phyloP scores from a whole-genome alignment of 225 moss, liverwort and hornwort species.

The Polytrichum commune region DNA sequence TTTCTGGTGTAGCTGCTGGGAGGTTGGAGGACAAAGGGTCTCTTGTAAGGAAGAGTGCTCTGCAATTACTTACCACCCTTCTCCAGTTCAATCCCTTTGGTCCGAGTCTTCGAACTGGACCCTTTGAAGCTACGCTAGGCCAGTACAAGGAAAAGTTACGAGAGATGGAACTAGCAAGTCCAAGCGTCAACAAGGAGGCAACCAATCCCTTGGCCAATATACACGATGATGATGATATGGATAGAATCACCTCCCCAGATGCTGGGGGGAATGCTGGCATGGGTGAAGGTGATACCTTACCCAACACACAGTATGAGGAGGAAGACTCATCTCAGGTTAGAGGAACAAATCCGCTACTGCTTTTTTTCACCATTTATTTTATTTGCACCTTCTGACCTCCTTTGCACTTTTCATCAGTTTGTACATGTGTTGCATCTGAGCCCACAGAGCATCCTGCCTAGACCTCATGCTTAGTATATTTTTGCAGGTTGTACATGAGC shows the following conservation, averaged over 20 bases:
- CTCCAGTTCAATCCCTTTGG: conserved; percentile 95
- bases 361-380: too few relatives aligned
- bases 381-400: too few relatives aligned
- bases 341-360: background rate
- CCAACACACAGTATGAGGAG: conserved; percentile 20
- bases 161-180: conserved; percentile 41
- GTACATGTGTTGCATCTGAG: too few relatives aligned
- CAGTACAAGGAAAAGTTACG: conserved; percentile 78
- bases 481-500: conserved; percentile 28
- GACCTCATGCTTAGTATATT: background rate
- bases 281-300: conserved; percentile 12
- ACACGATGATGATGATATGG: conserved; percentile 27
- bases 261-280: conserved; percentile 13
- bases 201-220: conserved; percentile 22
- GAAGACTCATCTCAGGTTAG: conserved; percentile 38
- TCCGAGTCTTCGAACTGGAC: conserved; percentile 65
- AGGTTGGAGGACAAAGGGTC: conserved; percentile 87
- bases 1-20: conserved; percentile 81
- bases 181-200: conserved; percentile 13
- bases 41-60: conserved; percentile 82
- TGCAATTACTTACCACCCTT: conserved; percentile 78
- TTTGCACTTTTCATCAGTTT: too few relatives aligned
- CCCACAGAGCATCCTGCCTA: too few relatives aligned
- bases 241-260: conserved; percentile 12
- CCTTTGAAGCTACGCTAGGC: conserved; percentile 86